Conservation (phyloP, 805 yeast species). For the Zygotorulaspora florentina region DNA sequence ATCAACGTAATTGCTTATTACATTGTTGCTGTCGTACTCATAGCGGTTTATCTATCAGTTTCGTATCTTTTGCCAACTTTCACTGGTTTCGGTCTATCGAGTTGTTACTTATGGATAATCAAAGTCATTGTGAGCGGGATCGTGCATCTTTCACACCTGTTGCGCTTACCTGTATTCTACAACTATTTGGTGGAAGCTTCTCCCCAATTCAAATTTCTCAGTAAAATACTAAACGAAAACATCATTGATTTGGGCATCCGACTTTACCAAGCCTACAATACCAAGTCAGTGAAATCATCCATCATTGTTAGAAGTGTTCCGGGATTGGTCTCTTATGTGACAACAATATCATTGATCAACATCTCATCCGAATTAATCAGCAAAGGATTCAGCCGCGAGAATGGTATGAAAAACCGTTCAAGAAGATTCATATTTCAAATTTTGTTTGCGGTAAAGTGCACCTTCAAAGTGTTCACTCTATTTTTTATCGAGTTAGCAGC, state of each 20-base stretch:
- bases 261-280: conserved; percentile 19
- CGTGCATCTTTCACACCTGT: conserved; percentile 8
- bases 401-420: conserved; percentile 31
- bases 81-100: conserved; percentile 37
- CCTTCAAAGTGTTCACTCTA: conserved; percentile 69
- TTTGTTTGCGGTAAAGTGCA: conserved; percentile 52
- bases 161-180: conserved; percentile 8
- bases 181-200: conserved; percentile 2
- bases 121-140: conserved; percentile 16
- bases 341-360: conserved; percentile 24
- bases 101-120: conserved; percentile 15
- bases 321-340: conserved; percentile 27
- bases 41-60: conserved; percentile 38
- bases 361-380: conserved; percentile 22
- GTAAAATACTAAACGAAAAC: conserved; percentile 15
- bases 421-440: conserved; percentile 49
- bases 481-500: conserved; percentile 75
- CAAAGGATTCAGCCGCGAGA: conserved; percentile 26
- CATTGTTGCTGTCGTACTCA: conserved; percentile 27
- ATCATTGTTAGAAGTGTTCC: conserved; percentile 28
- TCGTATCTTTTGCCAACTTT: conserved; percentile 48
- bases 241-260: conserved; percentile 8
- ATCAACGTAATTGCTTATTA: conserved; percentile 24
- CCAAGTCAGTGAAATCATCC: conserved; percentile 21
- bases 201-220: conserved; percentile 5